Percentiles rank a stretch among this genome's conserved stretches.
These are phyloP conservation scores for Aspergillus ruber DNA, from an alignment of 2,329 filamentous ascomycete species.

Conservation along the genomic window DNA sequence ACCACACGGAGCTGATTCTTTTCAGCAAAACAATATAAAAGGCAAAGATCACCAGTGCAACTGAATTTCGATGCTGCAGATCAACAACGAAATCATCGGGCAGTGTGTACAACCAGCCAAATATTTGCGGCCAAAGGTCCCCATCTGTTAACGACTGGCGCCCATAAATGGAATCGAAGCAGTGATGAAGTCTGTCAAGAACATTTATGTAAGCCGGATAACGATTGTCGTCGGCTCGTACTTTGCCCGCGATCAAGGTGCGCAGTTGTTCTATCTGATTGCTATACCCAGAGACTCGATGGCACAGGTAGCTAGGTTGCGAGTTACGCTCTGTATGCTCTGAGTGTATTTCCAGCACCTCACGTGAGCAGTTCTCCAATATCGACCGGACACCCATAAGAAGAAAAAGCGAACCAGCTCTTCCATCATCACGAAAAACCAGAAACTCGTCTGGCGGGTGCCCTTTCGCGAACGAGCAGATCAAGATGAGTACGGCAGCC, in stretches of 20 bases:
- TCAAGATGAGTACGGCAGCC: slow-evolving; percentile 5
- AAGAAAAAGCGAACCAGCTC: slow-evolving; percentile 1
- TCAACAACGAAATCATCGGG: slow-evolving; percentile 5
- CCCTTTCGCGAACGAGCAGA: slow-evolving; percentile 6
- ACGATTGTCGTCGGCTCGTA: not conserved
- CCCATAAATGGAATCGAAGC: not conserved
- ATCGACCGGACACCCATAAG: slow-evolving; percentile 11
- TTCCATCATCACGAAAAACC: slow-evolving; percentile 8
- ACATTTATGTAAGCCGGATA: not conserved
- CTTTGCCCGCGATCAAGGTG: not conserved
- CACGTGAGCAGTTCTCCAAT: slow-evolving; percentile 1
- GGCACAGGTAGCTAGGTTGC: not conserved
- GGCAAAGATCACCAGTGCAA: slow-evolving; percentile 4
- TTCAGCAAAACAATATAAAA: slow-evolving; percentile 7
- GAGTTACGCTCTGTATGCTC: not conserved
- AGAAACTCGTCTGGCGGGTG: slow-evolving; percentile 9
- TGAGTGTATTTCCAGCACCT: not conserved
- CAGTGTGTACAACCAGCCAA: slow-evolving; percentile 8
- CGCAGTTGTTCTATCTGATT: not conserved
- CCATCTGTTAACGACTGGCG: not conserved
- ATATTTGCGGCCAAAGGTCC: slow-evolving; percentile 3
- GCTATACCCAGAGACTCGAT: not conserved
- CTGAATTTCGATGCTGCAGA: slow-evolving; percentile 1
- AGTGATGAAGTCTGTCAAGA: not conserved
- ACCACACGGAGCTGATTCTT: slow-evolving; percentile 7